These are phyloP conservation scores for Penicillium silybi DNA, from an alignment of 495 filamentous ascomycete species.

Conservation along the genomic window DNA sequence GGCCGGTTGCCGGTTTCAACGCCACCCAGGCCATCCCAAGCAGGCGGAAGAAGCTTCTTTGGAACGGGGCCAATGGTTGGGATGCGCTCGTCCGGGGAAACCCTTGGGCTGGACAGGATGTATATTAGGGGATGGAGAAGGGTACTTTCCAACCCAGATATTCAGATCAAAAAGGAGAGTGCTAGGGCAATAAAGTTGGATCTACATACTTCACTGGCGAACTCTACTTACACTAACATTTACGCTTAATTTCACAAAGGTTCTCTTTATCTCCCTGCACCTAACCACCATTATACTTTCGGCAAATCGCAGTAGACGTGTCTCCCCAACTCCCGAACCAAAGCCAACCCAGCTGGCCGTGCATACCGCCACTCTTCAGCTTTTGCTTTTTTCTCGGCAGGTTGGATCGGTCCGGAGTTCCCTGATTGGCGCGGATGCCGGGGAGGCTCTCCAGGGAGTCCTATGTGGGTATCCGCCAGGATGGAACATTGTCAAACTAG, in stretches of 20 bases:
- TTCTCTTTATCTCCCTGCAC: neutral
- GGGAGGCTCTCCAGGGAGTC: constrained; percentile 14
- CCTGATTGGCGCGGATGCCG: constrained; percentile 18
- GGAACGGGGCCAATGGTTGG: constrained; percentile 14
- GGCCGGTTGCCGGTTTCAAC: constrained; percentile 21
- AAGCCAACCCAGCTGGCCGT: neutral
- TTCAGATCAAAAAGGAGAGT: neutral
- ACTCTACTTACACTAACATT: too few relatives aligned
- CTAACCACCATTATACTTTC: neutral
- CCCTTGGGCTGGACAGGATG: neutral
- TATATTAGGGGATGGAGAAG: neutral
- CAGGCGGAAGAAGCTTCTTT: constrained; percentile 24
- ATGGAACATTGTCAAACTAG: constrained; percentile 23
- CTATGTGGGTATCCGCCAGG: constrained; percentile 24
- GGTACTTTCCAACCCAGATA: neutral
- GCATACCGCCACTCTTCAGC: neutral
- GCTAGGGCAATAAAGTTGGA: too few relatives aligned
- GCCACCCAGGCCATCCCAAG: constrained; percentile 23
- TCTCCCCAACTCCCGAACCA: constrained; percentile 6
- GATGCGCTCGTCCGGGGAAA: constrained; percentile 9
- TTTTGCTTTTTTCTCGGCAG: constrained; percentile 12
- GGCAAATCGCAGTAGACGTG: constrained; percentile 15
- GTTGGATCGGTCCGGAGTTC: constrained; percentile 2
- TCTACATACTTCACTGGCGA: too few relatives aligned
- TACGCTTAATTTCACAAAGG: neutral